Evolutionary conservation across 176 grass and related monocot species (phyloP), one percentile per base, ranked within the genome.

Genomic region (Microstegium vimineum): DNA sequence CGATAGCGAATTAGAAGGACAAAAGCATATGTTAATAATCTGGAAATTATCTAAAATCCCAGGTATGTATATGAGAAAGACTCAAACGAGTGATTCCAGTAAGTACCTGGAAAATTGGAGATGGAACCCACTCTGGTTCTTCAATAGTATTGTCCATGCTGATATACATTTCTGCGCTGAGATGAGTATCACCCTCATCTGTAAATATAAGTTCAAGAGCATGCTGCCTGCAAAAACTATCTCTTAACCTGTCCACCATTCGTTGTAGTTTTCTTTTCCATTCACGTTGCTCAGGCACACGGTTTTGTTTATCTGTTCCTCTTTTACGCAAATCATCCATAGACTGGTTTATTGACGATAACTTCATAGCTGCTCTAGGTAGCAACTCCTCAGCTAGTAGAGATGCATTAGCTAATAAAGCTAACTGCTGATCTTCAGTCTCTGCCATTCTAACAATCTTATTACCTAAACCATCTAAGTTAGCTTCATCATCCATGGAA

Each of bases 131-230:
- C 1, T 94, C 92, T 72, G 66, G 95, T 73, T 97, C 94, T 84
- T 82, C 87, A n/a, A 88, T 65, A 51, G 62, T 87, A 67, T 82
- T 89, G 87, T 98, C 92, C 92, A 94, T 90, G 66, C 51, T 91
- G 68, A 98, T 91, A 83, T 94, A 94, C 90, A 98, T 94, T 82
- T 98, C 90, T 83, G 92, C 90, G 14, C 95, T 87, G 22, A 98
- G 86, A 90, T 94, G 70, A 37, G 88, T 91, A 38, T 94, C 92
- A 10, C 95, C 90, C 68, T 94, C 95, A 22, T 98, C 95, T 63
- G 95, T 98, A 73, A 98, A 98, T 87, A 98, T 98, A 80, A 94
- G 95, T 72, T 98, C 92, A 62, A 98, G 95, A 76, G 95, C 95
- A 87, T 94, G 92, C 57, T 94, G 92, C 75, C 90, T 89, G 67